phyloP scores from a whole-genome alignment of 2,329 filamentous ascomycete genomes.

The Stagonosporopsis tanaceti region DNA sequence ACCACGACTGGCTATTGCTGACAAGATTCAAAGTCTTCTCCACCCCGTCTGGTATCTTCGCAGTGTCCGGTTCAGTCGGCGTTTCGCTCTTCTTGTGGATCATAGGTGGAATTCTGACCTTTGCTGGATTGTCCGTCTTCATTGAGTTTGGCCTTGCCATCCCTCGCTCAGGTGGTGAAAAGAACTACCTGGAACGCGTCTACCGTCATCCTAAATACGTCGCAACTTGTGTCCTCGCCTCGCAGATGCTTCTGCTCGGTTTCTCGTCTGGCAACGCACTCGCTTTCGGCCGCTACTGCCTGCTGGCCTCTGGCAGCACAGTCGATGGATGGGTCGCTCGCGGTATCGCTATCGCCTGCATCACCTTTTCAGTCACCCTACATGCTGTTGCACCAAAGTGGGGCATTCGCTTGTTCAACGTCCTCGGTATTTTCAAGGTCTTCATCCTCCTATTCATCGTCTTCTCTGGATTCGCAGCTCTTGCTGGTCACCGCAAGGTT shows the following conservation, averaged over 20 bases:
- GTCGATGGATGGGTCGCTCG: constrained; percentile 65
- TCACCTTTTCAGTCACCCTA: constrained; percentile 63
- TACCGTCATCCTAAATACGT: constrained; percentile 67
- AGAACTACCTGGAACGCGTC: constrained; percentile 72
- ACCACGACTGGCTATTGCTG: constrained; percentile 1
- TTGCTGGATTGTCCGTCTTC: constrained; percentile 67
- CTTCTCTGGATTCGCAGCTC: constrained; percentile 59
- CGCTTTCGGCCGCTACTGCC: constrained; percentile 66
- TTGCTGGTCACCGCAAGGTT: constrained; percentile 44
- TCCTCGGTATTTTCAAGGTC: constrained; percentile 68
- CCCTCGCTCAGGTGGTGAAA: constrained; percentile 69
- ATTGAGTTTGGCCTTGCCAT: constrained; percentile 70
- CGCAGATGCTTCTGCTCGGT: constrained; percentile 68
- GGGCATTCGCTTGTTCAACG: constrained; percentile 67
- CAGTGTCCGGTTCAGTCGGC: constrained; percentile 63
- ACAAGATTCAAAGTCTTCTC: constrained; percentile 56
- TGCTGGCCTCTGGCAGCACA: constrained; percentile 61
- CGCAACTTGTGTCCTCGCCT: constrained; percentile 66
- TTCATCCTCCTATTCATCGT: constrained; percentile 68
- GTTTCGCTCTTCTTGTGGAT: constrained; percentile 64
- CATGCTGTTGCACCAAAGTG: constrained; percentile 64
- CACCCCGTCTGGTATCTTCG: constrained; percentile 65
- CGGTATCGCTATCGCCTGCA: constrained; percentile 56
- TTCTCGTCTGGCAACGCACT: constrained; percentile 67
- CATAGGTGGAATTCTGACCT: constrained; percentile 62